A percentile compares a stretch with the other conserved stretches of the same genome.
These are phyloP conservation scores for Saussurea involucrata DNA, from an alignment of 129 eudicot genomes.

Conservation along the genomic window DNA sequence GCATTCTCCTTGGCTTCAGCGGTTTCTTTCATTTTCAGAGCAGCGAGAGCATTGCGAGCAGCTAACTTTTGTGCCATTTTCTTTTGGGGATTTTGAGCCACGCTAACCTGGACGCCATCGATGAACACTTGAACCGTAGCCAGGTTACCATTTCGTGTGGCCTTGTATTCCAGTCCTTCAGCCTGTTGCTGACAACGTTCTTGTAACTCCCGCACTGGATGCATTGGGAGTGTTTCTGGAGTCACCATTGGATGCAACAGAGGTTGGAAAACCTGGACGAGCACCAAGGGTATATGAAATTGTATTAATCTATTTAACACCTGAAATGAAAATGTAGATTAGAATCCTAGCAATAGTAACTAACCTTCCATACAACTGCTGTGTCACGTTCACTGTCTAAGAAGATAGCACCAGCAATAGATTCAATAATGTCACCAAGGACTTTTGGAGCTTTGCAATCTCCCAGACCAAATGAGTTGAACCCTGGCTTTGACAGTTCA, in stretches of 20 bases:
- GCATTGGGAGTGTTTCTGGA: conserved; percentile 99
- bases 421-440: conserved; percentile 94
- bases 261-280: conserved; percentile 78
- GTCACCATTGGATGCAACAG: conserved; percentile 95
- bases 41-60: conserved; percentile 90
- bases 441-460: conserved; percentile 99
- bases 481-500: conserved; percentile 74
- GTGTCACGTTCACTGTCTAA: conserved; percentile 72
- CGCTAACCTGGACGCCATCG: conserved; percentile 79
- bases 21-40: conserved; percentile 64
- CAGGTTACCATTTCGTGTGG: conserved; percentile 78
- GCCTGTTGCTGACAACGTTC: conserved; percentile 99
- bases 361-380: conserved; percentile 82
- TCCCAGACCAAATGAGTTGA: conserved; percentile 92
- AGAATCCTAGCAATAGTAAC: conserved; percentile 20
- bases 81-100: conserved; percentile 90
- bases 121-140: conserved; percentile 90
- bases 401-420: conserved; percentile 97
- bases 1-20: conserved; percentile 55
- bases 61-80: conserved; percentile 99
- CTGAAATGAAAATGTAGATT: background rate
- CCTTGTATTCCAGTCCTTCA: conserved; percentile 96
- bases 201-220: conserved; percentile 94
- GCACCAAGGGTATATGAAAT: background rate
- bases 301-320: background rate